These are phyloP conservation scores for Sugiyamaella japonica DNA, from an alignment of 1,139 yeast species.

Conservation along the genomic window DNA sequence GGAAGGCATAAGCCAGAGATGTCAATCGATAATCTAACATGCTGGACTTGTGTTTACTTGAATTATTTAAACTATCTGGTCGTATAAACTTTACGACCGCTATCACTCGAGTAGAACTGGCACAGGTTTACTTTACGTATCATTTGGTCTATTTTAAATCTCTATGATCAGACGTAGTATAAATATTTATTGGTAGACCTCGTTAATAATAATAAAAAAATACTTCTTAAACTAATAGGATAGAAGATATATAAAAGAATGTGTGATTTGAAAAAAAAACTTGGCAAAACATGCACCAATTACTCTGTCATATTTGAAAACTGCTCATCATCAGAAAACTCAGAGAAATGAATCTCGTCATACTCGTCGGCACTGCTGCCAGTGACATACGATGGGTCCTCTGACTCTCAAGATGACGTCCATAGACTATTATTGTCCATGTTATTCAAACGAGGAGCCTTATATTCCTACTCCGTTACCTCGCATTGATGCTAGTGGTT, in stretches of 20 bases:
- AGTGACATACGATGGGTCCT: conserved; percentile 4
- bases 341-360: conserved; percentile 26
- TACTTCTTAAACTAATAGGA: neutral
- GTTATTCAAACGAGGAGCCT: neutral
- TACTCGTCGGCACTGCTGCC: conserved; percentile 13
- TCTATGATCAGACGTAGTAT: too few relatives aligned
- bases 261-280: neutral
- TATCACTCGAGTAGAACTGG: too few relatives aligned
- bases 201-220: neutral
- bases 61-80: too few relatives aligned
- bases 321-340: conserved; percentile 20
- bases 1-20: too few relatives aligned
- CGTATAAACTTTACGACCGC: too few relatives aligned
- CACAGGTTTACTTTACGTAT: too few relatives aligned
- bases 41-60: too few relatives aligned
- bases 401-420: conserved; percentile 9
- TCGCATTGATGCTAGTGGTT: too few relatives aligned
- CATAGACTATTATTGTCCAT: neutral
- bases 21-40: too few relatives aligned
- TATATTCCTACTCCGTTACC: too few relatives aligned
- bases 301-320: conserved; percentile 1
- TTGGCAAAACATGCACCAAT: neutral
- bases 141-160: too few relatives aligned
- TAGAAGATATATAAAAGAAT: neutral
- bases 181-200: neutral